These are phyloP conservation scores for Crassisporium funariophilum DNA, from an alignment of 768 basidiomycete species.

Conservation along the genomic window DNA sequence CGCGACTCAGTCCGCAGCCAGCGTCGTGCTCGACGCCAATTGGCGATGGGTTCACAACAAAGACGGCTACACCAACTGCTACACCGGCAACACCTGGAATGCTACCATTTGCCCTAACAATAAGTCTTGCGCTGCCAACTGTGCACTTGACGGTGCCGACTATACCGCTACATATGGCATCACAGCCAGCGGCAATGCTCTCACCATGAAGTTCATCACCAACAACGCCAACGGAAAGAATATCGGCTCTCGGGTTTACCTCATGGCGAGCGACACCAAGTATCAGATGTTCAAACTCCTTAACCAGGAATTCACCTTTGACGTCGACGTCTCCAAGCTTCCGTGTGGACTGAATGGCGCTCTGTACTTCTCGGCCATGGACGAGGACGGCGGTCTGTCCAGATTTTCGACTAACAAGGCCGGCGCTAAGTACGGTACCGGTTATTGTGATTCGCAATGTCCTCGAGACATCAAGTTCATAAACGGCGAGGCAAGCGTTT, in stretches of 20 bases:
- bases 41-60: slow-evolving; percentile 51
- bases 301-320: slow-evolving; percentile 62
- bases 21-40: slow-evolving; percentile 49
- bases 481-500: slow-evolving; percentile 47
- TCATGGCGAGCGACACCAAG: slow-evolving; percentile 42
- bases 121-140: slow-evolving; percentile 46
- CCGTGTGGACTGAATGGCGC: slow-evolving; percentile 65
- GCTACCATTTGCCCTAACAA: slow-evolving; percentile 50
- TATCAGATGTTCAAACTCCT: slow-evolving; percentile 54
- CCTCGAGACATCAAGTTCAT: slow-evolving; percentile 65
- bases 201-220: slow-evolving; percentile 50
- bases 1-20: slow-evolving; percentile 26
- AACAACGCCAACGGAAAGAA: slow-evolving; percentile 32
- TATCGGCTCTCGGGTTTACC: slow-evolving; percentile 46
- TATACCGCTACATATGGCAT: slow-evolving; percentile 55
- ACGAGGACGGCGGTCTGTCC: slow-evolving; percentile 53
- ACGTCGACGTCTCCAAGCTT: slow-evolving; percentile 59
- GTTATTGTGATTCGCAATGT: slow-evolving; percentile 69
- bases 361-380: slow-evolving; percentile 63
- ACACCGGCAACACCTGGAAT: slow-evolving; percentile 58
- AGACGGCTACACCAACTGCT: slow-evolving; percentile 42
- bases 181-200: slow-evolving; percentile 44
- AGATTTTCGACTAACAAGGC: slow-evolving; percentile 57
- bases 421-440: slow-evolving; percentile 57
- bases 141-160: slow-evolving; percentile 47